Conservation (phyloP, 192 early-diverging fungal species). For the Podochytrium sp. region DNA sequence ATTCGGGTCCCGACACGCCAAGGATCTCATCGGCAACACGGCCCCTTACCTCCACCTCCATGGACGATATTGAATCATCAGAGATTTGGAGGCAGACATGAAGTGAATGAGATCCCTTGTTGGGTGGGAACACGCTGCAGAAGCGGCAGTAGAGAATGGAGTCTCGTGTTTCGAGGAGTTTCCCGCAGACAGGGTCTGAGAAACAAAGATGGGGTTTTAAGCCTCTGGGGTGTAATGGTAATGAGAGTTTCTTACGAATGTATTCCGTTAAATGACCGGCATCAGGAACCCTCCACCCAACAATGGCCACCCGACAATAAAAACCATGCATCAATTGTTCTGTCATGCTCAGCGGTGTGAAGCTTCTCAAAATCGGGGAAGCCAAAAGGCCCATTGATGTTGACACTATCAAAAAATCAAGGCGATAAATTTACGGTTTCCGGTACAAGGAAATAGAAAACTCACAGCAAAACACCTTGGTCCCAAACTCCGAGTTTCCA, state of each 20-base stretch:
- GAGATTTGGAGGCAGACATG: neutral
- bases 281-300: neutral
- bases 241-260: constrained; percentile 7
- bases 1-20: neutral
- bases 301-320: neutral
- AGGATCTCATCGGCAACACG: constrained; percentile 14
- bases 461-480: constrained; percentile 13
- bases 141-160: neutral
- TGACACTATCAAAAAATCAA: neutral
- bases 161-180: neutral
- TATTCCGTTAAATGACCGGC: constrained; percentile 14
- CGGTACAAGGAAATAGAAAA: neutral
- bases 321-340: constrained; percentile 2
- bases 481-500: neutral
- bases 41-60: neutral
- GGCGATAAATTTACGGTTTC: neutral
- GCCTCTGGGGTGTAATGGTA: no score
- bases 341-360: neutral
- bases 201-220: neutral
- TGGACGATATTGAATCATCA: neutral
- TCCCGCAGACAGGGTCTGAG: neutral
- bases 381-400: constrained; percentile 8
- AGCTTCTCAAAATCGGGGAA: constrained; percentile 11
- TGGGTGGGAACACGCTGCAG: neutral
- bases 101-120: neutral